Base-by-base conservation (phyloP, 306 rosid genomes). In the Quercus alba region DNA sequence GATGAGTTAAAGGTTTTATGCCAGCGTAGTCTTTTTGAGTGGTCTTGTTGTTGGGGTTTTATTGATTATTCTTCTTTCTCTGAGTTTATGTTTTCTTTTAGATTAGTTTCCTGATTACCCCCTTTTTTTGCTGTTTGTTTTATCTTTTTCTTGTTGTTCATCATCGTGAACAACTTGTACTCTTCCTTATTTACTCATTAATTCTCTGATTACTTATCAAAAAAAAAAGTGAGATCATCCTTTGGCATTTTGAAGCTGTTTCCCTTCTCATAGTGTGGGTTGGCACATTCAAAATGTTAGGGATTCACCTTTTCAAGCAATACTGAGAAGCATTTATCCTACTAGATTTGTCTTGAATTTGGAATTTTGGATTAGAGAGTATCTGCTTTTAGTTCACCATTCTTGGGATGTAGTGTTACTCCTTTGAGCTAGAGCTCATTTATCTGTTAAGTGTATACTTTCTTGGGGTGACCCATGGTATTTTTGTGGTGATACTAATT, bases 401-500 rank as follows among this genome's bases (percentile, higher is more conserved):
- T 67, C 52, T 67, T 67, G 72, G 52, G 15, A 19, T 19, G 51
- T 67, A 31, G 38, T 9, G 23, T 35, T 33, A 13, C 72, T 10
- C 25, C 17, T 58, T 38, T 38, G 46, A 38, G 46, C 46, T 38
- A 7, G 46, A 38, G 46, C 46, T 38, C 46, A 56, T 81, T 66
- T 78, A 26, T 69, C 73, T 75, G 56, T n/a, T 54, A 44, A 56
- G 68, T 81, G 61, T 81, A 71, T 79, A 7, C 69, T 28, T 56
- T 76, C n/a, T 21, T 52, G 56, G 35, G 33, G 46, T 46, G 74
- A 77, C 69, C 67, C 15, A 35, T 57, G 44, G 26, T 75, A 61
- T 56, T 73, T 55, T 54, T 49, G 21, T 66, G 49, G 26, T 79
- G 69, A 20, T 56, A 44, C 85, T 85, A 58, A 87, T 77, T 85